phyloP scores from a whole-genome alignment of 495 filamentous ascomycete genomes.

The Penicillium cinerascens region DNA sequence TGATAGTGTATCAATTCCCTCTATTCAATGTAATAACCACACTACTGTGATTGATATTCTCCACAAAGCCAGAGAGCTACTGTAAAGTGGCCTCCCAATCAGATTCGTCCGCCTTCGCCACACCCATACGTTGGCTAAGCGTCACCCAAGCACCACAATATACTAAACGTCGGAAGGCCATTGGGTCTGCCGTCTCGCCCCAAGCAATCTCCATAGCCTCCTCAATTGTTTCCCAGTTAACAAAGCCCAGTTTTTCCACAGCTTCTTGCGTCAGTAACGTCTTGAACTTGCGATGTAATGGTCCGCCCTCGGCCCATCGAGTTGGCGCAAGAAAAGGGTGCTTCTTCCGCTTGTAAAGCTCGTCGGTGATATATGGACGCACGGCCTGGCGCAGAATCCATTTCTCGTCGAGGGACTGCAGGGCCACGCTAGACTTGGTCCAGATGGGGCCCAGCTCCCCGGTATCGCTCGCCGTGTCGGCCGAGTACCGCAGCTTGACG shows the following conservation, averaged over 20 bases:
- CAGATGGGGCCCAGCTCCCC: slow-evolving; percentile 2
- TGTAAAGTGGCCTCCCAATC: no score
- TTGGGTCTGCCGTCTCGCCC: no score
- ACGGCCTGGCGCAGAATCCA: slow-evolving; percentile 49
- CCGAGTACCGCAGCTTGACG: slow-evolving; percentile 36
- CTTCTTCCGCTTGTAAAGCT: slow-evolving; percentile 46
- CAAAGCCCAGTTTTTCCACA: slow-evolving; percentile 18
- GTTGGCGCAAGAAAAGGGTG: slow-evolving; percentile 41
- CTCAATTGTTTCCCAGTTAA: neutral
- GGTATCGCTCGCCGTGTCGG: slow-evolving; percentile 5
- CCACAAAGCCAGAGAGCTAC: no score
- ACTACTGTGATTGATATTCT: no score
- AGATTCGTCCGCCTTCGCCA: no score
- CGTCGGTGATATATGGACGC: slow-evolving; percentile 47
- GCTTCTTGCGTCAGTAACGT: slow-evolving; percentile 35
- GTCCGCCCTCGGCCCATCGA: slow-evolving; percentile 26
- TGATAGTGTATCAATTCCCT: no score
- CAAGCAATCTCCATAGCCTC: neutral
- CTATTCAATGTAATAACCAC: no score
- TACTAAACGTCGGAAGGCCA: no score
- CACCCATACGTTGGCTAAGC: no score
- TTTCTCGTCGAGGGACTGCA: slow-evolving; percentile 30
- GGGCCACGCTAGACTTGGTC: no score
- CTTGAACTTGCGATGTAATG: slow-evolving; percentile 32
- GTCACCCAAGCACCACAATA: no score